Evolutionary conservation across 345 rosid genomes (phyloP).

Genomic region (Mercurialis annua): DNA sequence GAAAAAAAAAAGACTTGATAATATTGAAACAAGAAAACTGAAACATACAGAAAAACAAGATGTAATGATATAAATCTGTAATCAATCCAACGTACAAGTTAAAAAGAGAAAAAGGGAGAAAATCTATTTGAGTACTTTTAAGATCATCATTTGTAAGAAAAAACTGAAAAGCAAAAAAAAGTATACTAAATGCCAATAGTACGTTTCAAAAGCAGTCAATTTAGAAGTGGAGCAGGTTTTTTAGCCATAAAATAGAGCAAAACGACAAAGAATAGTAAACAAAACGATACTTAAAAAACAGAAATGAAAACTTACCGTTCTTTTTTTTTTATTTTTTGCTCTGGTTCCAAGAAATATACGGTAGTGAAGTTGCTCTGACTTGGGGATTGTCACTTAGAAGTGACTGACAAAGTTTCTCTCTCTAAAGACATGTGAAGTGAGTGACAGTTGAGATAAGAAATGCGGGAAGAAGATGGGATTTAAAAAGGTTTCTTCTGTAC

Average conservation of each 20-base stretch:
- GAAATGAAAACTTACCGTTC: conserved; percentile 10
- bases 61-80: not conserved
- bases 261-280: not conserved
- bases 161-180: not conserved
- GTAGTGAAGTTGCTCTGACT: not conserved
- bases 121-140: not conserved
- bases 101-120: not conserved
- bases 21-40: not conserved
- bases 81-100: too few relatives aligned
- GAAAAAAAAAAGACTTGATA: not conserved
- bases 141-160: not conserved
- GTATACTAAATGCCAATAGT: too few relatives aligned
- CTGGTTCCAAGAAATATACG: not conserved
- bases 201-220: not conserved
- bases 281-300: not conserved
- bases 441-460: not conserved
- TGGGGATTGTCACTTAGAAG: conserved; percentile 12
- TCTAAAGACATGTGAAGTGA: too few relatives aligned
- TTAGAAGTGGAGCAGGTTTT: not conserved
- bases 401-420: too few relatives aligned
- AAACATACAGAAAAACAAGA: not conserved
- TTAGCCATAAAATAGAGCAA: not conserved
- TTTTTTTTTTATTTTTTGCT: not conserved
- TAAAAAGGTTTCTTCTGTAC: conserved; percentile 12
- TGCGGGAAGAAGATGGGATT: conserved; percentile 29